Evolutionary conservation across 257 asterid genomes (phyloP).

Genomic region (Solanum paucissectum): DNA sequence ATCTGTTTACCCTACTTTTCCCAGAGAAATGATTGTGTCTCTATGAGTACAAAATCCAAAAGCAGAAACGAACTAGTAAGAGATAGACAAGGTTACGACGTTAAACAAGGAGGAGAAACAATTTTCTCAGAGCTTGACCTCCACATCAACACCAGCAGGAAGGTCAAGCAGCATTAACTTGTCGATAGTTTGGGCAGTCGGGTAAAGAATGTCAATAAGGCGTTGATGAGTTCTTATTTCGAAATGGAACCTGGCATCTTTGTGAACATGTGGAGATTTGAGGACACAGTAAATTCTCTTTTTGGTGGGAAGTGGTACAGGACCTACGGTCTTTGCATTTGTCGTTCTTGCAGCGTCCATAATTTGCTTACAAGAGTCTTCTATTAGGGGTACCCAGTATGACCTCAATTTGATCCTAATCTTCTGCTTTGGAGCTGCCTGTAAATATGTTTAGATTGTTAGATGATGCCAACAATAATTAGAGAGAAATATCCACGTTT

Average conservation of each 20-base stretch:
- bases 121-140: conserved; percentile 70
- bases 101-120: not conserved
- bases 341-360: conserved; percentile 86
- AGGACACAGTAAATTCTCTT: conserved; percentile 78
- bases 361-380: conserved; percentile 95
- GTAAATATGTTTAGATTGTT: not conserved
- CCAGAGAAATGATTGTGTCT: not conserved
- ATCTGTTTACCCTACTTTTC: not conserved
- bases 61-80: not conserved
- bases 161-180: conserved; percentile 92
- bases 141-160: conserved; percentile 99
- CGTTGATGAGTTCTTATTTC: conserved; percentile 95
- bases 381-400: conserved; percentile 89
- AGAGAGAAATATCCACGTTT: not conserved
- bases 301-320: conserved; percentile 90
- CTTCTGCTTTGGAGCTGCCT: conserved; percentile 91
- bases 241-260: conserved; percentile 93
- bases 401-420: conserved; percentile 88
- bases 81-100: not conserved
- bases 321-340: conserved; percentile 91
- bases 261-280: conserved; percentile 94
- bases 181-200: conserved; percentile 96
- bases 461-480: not conserved
- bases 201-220: conserved; percentile 84
- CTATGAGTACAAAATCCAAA: not conserved